Percentiles rank a stretch among this genome's conserved stretches.
Evolutionary conservation across 805 yeast genomes (phyloP).

Genomic region (Candida wancherniae): DNA sequence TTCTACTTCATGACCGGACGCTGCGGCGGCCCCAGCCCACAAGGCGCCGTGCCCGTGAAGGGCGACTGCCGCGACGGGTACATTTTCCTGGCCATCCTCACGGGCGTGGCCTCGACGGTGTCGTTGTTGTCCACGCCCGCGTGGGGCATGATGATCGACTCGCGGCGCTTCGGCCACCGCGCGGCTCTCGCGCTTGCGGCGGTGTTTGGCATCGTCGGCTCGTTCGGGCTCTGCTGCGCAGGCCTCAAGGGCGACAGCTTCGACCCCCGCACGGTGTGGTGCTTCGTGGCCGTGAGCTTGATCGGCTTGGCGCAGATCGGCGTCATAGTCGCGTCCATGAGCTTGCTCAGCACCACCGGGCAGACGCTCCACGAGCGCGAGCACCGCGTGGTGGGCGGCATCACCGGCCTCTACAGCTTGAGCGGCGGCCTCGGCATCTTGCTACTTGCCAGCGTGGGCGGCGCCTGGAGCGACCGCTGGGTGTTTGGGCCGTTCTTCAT

Average conservation of each 20-base stretch:
- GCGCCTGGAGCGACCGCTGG: conserved; percentile 53
- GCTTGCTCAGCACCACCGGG: conserved; percentile 39
- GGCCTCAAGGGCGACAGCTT: conserved; percentile 17
- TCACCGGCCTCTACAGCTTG: conserved; percentile 65
- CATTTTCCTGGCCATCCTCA: conserved; percentile 58
- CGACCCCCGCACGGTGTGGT: conserved; percentile 32
- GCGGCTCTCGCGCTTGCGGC: conserved; percentile 34
- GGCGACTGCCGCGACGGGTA: conserved; percentile 58
- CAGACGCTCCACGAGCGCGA: conserved; percentile 16
- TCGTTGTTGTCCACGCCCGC: conserved; percentile 59
- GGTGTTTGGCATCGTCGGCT: conserved; percentile 41
- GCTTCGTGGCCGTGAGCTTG: conserved; percentile 37
- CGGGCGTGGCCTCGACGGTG: conserved; percentile 60
- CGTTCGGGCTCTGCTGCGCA: conserved; percentile 25
- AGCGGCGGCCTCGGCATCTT: conserved; percentile 67
- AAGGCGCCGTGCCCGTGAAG: conserved; percentile 20
- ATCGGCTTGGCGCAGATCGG: conserved; percentile 63
- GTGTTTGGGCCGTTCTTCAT: conserved; percentile 55
- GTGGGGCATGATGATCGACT: conserved; percentile 57
- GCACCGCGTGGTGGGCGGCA: conserved; percentile 54
- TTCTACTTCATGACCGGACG: conserved; percentile 48
- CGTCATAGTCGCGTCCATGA: conserved; percentile 57
- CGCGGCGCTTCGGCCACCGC: conserved; percentile 24
- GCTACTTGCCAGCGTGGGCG: conserved; percentile 56
- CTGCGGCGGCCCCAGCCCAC: conserved; percentile 37